A percentile compares a stretch with the other conserved stretches of the same genome.
phyloP scores from a whole-genome alignment of 2,329 filamentous ascomycete genomes.

The Penicillium sp. region DNA sequence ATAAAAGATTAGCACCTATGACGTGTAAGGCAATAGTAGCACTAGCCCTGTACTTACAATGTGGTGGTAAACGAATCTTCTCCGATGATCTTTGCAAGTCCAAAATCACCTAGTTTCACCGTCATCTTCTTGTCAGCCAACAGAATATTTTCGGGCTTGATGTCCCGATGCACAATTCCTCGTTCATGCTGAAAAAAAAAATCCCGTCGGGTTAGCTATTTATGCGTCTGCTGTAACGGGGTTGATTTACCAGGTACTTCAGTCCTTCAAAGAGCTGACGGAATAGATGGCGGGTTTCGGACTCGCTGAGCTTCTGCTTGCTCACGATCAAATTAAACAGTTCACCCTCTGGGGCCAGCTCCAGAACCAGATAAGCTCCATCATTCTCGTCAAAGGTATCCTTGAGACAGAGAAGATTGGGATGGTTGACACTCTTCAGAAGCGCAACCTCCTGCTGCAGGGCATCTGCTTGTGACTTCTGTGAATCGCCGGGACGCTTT shows the following conservation, averaged over 20 bases:
- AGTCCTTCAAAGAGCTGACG: constrained; percentile 88
- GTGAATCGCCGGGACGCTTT: constrained; percentile 76
- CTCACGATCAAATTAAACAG: constrained; percentile 93
- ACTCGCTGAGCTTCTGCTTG: constrained; percentile 83
- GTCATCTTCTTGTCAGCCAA: constrained; percentile 79
- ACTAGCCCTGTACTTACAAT: constrained; percentile 53
- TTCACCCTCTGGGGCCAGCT: constrained; percentile 89
- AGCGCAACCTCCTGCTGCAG: constrained; percentile 95
- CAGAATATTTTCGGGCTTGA: constrained; percentile 96
- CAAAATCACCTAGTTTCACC: constrained; percentile 94
- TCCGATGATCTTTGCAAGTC: constrained; percentile 95
- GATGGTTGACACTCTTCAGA: constrained; percentile 94
- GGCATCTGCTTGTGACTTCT: constrained; percentile 78
- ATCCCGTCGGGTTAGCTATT: background rate
- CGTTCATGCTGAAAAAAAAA: constrained; percentile 75
- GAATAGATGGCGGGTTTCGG: constrained; percentile 83
- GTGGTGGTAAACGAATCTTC: constrained; percentile 98
- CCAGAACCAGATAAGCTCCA: constrained; percentile 86
- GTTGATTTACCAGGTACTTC: constrained; percentile 79
- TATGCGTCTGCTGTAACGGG: background rate
- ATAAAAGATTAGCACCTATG: background rate
- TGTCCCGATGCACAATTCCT: constrained; percentile 95
- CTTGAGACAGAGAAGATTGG: constrained; percentile 87
- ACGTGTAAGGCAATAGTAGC: background rate
- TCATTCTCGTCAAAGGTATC: constrained; percentile 92